Conservation (phyloP, 345 rosid species). For the Draba incana region DNA sequence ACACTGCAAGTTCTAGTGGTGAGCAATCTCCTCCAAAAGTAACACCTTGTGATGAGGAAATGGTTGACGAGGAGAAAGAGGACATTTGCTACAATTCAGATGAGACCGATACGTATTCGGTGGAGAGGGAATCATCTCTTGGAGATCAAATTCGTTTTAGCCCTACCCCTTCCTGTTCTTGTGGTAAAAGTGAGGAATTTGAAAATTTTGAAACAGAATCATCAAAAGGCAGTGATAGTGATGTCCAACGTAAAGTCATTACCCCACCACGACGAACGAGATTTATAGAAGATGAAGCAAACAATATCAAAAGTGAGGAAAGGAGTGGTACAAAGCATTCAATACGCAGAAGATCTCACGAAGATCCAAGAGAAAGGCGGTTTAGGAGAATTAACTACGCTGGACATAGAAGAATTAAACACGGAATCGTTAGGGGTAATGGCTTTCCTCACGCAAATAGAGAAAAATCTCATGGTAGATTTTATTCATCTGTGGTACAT, state of each 20-base stretch:
- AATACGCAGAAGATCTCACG: constrained; percentile 31
- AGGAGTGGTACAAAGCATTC: constrained; percentile 33
- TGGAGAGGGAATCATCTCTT: constrained; percentile 50
- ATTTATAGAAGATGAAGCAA: constrained; percentile 37
- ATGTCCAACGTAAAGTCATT: constrained; percentile 36
- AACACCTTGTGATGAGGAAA: constrained; percentile 42
- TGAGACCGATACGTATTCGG: constrained; percentile 39
- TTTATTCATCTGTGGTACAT: constrained; percentile 37
- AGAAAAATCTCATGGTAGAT: constrained; percentile 34
- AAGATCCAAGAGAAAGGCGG: constrained; percentile 30
- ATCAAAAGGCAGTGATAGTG: constrained; percentile 41
- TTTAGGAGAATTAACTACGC: constrained; percentile 35
- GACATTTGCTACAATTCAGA: constrained; percentile 36
- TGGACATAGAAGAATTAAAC: constrained; percentile 40
- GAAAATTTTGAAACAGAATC: constrained; percentile 49
- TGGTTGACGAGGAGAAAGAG: constrained; percentile 37
- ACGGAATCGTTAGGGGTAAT: constrained; percentile 29
- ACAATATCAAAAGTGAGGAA: constrained; percentile 26
- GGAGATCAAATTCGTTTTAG: constrained; percentile 47
- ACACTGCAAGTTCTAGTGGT: constrained; percentile 16
- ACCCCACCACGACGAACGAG: constrained; percentile 38
- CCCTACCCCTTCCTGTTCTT: constrained; percentile 52
- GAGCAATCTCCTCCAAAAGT: constrained; percentile 28
- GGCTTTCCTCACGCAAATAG: constrained; percentile 35
- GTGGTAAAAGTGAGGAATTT: constrained; percentile 45